These are phyloP conservation scores for Candida tallmaniae DNA, from an alignment of 805 yeast species.

Conservation along the genomic window DNA sequence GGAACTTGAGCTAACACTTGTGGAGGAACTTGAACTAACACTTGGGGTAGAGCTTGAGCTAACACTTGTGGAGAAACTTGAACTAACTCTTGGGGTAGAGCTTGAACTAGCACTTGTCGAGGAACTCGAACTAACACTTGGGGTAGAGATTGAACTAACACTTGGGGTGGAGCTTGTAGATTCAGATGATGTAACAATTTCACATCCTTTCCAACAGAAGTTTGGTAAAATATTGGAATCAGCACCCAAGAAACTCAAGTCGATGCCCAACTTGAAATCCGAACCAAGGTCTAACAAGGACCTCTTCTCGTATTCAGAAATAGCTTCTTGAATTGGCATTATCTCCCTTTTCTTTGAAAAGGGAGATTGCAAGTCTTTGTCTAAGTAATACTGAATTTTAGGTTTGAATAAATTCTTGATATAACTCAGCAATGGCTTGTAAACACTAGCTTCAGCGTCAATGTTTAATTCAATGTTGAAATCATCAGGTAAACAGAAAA, in stretches of 20 bases:
- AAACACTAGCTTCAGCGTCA: slow-evolving; percentile 6
- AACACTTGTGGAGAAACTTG: neutral
- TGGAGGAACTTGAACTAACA: no score
- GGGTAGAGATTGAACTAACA: no score
- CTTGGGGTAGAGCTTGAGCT: no score
- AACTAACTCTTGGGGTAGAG: neutral
- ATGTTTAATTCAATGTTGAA: slow-evolving; percentile 15
- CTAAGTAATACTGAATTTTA: slow-evolving; percentile 7
- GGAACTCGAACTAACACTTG: neutral
- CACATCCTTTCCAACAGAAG: slow-evolving; percentile 15
- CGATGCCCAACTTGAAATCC: slow-evolving; percentile 3
- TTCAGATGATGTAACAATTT: slow-evolving; percentile 1
- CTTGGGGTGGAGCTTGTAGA: no score
- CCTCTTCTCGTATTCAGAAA: slow-evolving; percentile 8
- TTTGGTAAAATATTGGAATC: slow-evolving; percentile 12
- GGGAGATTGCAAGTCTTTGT: slow-evolving; percentile 5
- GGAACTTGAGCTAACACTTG: neutral
- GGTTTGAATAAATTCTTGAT: slow-evolving; percentile 7
- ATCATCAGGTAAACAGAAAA: slow-evolving; percentile 24
- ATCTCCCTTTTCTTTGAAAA: slow-evolving; percentile 8
- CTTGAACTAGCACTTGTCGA: no score
- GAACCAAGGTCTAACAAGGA: slow-evolving; percentile 8
- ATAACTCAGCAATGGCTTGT: slow-evolving; percentile 9
- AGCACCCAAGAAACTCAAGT: slow-evolving; percentile 8
- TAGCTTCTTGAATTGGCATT: slow-evolving; percentile 2